A percentile compares a stretch with the other conserved stretches of the same genome.
Conservation (phyloP, 2,329 filamentous ascomycete species). For the Alternaria novae-zelandiae region DNA sequence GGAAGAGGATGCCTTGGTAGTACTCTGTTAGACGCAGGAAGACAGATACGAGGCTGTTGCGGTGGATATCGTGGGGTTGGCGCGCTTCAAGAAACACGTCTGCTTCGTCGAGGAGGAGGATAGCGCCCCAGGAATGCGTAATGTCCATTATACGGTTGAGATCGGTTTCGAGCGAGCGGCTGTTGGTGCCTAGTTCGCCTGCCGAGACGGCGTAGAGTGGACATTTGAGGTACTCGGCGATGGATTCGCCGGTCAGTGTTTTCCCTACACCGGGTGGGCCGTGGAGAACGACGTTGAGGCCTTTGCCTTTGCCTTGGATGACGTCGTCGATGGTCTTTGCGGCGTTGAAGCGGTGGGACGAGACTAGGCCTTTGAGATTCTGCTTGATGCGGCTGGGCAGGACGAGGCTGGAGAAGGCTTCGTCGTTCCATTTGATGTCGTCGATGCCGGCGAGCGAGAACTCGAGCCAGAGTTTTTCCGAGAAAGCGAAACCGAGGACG, state of each 20-base stretch:
- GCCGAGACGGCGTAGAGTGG: conserved; percentile 85
- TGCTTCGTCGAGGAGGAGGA: conserved; percentile 82
- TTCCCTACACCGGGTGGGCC: conserved; percentile 83
- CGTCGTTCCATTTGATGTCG: conserved; percentile 84
- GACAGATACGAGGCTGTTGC: conserved; percentile 84
- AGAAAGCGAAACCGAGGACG: conserved; percentile 85
- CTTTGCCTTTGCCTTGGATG: conserved; percentile 80
- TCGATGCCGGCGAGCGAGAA: conserved; percentile 79
- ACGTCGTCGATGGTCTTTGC: conserved; percentile 79
- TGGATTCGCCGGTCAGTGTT: conserved; percentile 85
- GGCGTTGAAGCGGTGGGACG: conserved; percentile 82
- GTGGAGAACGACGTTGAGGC: conserved; percentile 81
- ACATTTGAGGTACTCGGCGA: conserved; percentile 80
- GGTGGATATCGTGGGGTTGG: conserved; percentile 81
- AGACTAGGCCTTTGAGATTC: conserved; percentile 78
- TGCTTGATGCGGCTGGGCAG: conserved; percentile 68
- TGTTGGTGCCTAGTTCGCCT: conserved; percentile 79
- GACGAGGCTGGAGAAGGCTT: conserved; percentile 82
- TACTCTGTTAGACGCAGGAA: conserved; percentile 89
- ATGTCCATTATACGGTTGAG: conserved; percentile 86
- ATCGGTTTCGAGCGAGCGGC: conserved; percentile 73
- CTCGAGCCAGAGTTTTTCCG: conserved; percentile 89
- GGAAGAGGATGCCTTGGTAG: conserved; percentile 87
- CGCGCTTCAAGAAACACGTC: conserved; percentile 72
- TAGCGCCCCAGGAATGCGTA: conserved; percentile 84